Base-by-base conservation (phyloP, 2,329 filamentous ascomycete species). In the Coleophoma cylindrospora region DNA sequence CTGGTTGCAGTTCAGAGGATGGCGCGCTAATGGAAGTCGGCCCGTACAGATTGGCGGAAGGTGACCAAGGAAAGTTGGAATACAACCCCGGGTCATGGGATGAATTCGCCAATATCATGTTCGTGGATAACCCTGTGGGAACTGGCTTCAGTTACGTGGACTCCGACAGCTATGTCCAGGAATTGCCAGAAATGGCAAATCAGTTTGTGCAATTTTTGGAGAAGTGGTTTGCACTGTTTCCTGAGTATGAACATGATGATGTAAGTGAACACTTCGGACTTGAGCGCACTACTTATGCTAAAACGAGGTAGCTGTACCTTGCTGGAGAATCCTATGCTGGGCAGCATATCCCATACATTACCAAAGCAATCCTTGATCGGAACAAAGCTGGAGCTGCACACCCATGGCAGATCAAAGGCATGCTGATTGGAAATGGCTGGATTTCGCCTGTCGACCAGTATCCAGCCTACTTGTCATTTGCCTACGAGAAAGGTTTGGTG, bases 361-460 rank as follows among this genome's bases (percentile, higher is more conserved):
- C 91, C n/a, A 85, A 86, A 63, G 87, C 87, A 17, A 95, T 99
- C 49, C 75, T 96, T 51, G 84, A 91, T 44, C 89, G 90, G 53
- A 99, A 99, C 72, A 86, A 87, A 62, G 72, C 73, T n/a, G 64
- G 64, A 19, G 69, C 70, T 5, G 69, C 72, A 48, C 66, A 72
- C 38, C 67, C 70, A 22, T 99, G 92, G 94, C 86, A 86, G 46
- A 71, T 99, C 27, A 79, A 85, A 57, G 94, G 92, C 9, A 74
- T 99, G 17, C 68, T 99, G 34, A 97, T 99, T 54, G 95, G 95
- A 49, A 99, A 99, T 66, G 94, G 92, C 37, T 99, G 95, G 94
- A 92, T 99, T 48, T 88, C 91, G 2, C 91, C 92, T 1, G 74
- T 74, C 8, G 89, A 96, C 45, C 94, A 99, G 66, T 99, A 97